Conservation (phyloP, 495 filamentous ascomycete genomes). For the Coniosporium apollinis region DNA sequence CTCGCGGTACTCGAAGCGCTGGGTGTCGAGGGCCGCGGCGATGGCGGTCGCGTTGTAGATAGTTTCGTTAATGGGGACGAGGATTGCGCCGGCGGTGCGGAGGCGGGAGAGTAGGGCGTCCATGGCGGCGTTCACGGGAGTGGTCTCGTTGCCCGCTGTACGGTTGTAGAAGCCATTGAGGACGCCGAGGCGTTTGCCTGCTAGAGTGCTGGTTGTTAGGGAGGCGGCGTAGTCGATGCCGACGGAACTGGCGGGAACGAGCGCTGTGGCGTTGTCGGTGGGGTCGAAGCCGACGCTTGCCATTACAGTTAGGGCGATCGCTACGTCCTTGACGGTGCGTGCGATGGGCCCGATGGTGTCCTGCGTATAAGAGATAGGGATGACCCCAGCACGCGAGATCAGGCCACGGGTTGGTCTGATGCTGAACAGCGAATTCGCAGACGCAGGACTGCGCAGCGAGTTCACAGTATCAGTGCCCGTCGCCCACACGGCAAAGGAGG, state of each 20-base stretch:
- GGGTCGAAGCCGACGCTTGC: constrained; percentile 29
- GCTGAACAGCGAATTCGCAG: constrained; percentile 44
- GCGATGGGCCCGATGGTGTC: constrained; percentile 45
- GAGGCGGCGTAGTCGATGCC: constrained; percentile 27
- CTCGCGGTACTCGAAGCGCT: constrained; percentile 39
- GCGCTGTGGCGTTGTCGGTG: constrained; percentile 27
- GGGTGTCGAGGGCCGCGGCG: constrained; percentile 31
- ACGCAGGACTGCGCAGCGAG: constrained; percentile 42
- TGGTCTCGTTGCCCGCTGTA: constrained; percentile 28
- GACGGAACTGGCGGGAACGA: constrained; percentile 19
- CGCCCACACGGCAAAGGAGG: constrained; percentile 37
- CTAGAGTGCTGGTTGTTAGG: constrained; percentile 21
- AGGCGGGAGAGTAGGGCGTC: constrained; percentile 18
- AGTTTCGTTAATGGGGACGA: constrained; percentile 32
- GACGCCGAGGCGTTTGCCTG: constrained; percentile 29
- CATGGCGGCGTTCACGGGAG: constrained; percentile 34
- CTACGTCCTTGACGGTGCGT: constrained; percentile 35
- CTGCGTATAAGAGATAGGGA: constrained; percentile 45
- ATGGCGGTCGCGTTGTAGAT: constrained; percentile 36
- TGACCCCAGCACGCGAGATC: constrained; percentile 34
- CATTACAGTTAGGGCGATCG: constrained; percentile 39
- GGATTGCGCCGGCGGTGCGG: constrained; percentile 20
- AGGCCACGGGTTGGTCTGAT: constrained; percentile 41
- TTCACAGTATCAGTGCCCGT: constrained; percentile 51
- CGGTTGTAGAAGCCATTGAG: constrained; percentile 34